Conservation (phyloP, 2,329 filamentous ascomycete genomes). For the Aspergillus versicolor region DNA sequence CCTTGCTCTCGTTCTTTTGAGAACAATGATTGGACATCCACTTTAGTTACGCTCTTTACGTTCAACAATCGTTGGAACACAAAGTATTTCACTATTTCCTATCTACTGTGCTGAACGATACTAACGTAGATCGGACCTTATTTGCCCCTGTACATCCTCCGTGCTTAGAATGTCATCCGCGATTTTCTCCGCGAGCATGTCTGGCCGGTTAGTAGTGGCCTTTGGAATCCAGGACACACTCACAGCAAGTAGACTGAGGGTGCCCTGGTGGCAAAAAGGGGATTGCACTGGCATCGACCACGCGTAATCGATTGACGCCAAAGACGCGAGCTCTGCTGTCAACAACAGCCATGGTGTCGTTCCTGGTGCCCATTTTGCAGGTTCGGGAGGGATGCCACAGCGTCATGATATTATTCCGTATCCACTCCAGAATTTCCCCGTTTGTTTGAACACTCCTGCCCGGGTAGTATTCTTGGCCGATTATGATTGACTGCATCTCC, state of each 20-base stretch:
- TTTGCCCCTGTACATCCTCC: not conserved
- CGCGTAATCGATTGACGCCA: slow-evolving; percentile 31
- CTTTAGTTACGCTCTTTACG: not conserved
- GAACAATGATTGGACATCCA: too few relatives aligned
- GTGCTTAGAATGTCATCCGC: slow-evolving; percentile 19
- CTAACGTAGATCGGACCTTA: not conserved
- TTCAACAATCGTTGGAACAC: not conserved
- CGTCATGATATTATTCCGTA: slow-evolving; percentile 25
- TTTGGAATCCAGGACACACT: slow-evolving; percentile 11
- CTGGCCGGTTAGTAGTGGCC: slow-evolving; percentile 1
- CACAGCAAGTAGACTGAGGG: slow-evolving; percentile 37
- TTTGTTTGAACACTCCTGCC: slow-evolving; percentile 40
- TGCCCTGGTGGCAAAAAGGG: slow-evolving; percentile 39
- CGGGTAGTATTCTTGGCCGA: slow-evolving; percentile 37
- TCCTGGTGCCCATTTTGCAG: slow-evolving; percentile 37
- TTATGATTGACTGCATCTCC: slow-evolving; percentile 25
- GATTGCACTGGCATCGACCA: slow-evolving; percentile 36
- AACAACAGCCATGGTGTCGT: slow-evolving; percentile 33
- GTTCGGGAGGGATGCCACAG: slow-evolving; percentile 37
- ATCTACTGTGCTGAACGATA: not conserved
- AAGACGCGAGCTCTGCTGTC: slow-evolving; percentile 29
- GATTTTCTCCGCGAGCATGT: slow-evolving; percentile 43
- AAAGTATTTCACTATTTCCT: not conserved
- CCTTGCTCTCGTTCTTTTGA: too few relatives aligned
- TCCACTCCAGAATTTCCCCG: slow-evolving; percentile 37